These are phyloP conservation scores for Candida sanyaensis DNA, from an alignment of 1,139 yeast species.

Conservation along the genomic window DNA sequence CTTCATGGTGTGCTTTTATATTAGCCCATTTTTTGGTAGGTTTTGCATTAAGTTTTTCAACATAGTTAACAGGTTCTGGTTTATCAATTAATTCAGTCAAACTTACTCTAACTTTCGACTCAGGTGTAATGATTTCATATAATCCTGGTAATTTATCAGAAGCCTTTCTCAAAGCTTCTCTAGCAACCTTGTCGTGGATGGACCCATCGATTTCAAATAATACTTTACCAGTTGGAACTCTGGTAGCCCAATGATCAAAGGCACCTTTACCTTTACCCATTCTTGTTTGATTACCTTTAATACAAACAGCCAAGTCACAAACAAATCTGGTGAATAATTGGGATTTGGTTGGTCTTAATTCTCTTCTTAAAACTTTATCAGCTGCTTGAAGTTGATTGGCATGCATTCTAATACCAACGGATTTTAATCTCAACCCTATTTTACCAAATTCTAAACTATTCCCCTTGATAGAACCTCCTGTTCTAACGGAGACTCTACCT, in stretches of 20 bases:
- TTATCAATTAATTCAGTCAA: conserved; percentile 48
- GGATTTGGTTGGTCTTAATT: conserved; percentile 73
- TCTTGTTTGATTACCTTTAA: conserved; percentile 98
- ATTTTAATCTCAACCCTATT: conserved; percentile 82
- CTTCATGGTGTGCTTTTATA: conserved; percentile 45
- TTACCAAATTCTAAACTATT: conserved; percentile 78
- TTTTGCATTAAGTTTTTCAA: conserved; percentile 52
- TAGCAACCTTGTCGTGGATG: conserved; percentile 86
- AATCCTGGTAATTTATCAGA: conserved; percentile 91
- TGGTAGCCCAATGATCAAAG: conserved; percentile 94
- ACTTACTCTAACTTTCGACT: conserved; percentile 73
- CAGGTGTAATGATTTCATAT: conserved; percentile 78
- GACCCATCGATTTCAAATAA: conserved; percentile 81
- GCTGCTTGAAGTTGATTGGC: conserved; percentile 93
- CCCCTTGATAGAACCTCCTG: conserved; percentile 93
- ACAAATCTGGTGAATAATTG: conserved; percentile 77
- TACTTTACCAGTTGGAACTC: conserved; percentile 95
- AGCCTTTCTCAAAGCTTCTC: conserved; percentile 90
- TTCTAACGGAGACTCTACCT: conserved; percentile 92
- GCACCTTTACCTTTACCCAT: conserved; percentile 99
- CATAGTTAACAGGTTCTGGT: conserved; percentile 53
- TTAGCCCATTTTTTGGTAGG: conserved; percentile 69
- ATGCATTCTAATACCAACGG: conserved; percentile 84
- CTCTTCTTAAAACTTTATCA: conserved; percentile 80
- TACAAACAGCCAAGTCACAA: conserved; percentile 87